phyloP scores from a whole-genome alignment of 495 filamentous ascomycete species.

The Talaromyces thailandensis region DNA sequence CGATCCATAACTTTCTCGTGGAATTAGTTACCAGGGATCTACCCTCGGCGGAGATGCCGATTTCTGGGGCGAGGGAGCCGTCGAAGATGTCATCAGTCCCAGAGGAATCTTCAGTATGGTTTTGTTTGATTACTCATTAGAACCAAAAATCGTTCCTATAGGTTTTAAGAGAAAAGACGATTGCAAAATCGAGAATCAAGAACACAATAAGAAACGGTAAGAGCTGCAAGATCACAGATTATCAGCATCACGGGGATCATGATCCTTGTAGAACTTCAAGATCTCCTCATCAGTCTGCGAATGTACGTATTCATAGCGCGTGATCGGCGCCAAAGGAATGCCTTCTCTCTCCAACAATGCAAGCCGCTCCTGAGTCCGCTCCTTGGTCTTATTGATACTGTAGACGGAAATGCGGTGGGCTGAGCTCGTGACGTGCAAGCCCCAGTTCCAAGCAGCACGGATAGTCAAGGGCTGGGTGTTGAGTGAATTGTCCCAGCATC shows the following conservation, averaged over 20 bases:
- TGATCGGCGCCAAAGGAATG: slow-evolving; percentile 41
- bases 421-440: slow-evolving; percentile 57
- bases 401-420: slow-evolving; percentile 56
- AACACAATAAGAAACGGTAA: neutral
- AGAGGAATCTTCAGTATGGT: neutral
- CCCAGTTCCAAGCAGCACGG: slow-evolving; percentile 45
- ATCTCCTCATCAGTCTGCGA: slow-evolving; percentile 39
- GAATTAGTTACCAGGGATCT: no score
- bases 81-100: neutral
- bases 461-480: slow-evolving; percentile 34
- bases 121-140: neutral
- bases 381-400: slow-evolving; percentile 47
- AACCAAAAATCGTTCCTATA: neutral
- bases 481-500: slow-evolving; percentile 34
- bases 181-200: neutral
- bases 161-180: neutral
- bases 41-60: neutral
- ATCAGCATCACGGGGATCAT: slow-evolving; percentile 42
- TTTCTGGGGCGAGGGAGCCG: neutral
- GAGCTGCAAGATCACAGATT: slow-evolving; percentile 12
- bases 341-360: slow-evolving; percentile 38
- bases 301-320: slow-evolving; percentile 35
- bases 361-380: slow-evolving; percentile 38
- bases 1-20: no score
- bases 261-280: slow-evolving; percentile 30